Percentiles rank a stretch among this genome's conserved stretches.
phyloP scores from a whole-genome alignment of 2,329 filamentous ascomycete species.

The Pyricularia grisea region DNA sequence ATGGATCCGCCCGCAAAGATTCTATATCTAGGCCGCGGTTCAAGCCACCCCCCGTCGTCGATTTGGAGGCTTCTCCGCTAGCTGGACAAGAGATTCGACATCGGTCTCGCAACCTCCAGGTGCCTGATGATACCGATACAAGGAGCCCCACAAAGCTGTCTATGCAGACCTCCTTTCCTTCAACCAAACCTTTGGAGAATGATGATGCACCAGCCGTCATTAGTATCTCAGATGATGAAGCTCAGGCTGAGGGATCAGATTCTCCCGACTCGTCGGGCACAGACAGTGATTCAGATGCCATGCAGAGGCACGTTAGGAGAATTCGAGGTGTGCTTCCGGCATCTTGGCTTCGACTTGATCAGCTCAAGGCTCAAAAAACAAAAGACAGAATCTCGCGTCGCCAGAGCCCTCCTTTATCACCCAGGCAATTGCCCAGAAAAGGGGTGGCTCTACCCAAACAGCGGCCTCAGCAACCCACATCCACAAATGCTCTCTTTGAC shows the following conservation, averaged over 20 bases:
- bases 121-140: neutral
- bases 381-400: slow-evolving; percentile 17
- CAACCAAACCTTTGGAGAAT: neutral
- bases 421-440: slow-evolving; percentile 28
- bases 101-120: neutral
- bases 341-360: slow-evolving; percentile 56
- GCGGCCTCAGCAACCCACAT: slow-evolving; percentile 14
- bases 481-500: slow-evolving; percentile 14
- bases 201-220: neutral
- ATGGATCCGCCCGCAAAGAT: neutral
- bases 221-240: neutral
- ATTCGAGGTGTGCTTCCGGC: slow-evolving; percentile 56
- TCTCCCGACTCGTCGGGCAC: slow-evolving; percentile 11
- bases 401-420: slow-evolving; percentile 22
- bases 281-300: slow-evolving; percentile 31
- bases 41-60: neutral
- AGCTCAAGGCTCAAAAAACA: slow-evolving; percentile 27
- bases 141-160: neutral
- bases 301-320: slow-evolving; percentile 28
- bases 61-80: neutral
- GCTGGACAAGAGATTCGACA: neutral
- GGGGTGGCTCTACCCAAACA: slow-evolving; percentile 40
- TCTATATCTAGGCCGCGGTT: neutral
- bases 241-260: neutral
- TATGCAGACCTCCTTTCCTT: neutral